A percentile compares a stretch with the other conserved stretches of the same genome.
These are phyloP conservation scores for Colletotrichum acutatum DNA, from an alignment of 2,329 filamentous ascomycete species.

Conservation along the genomic window DNA sequence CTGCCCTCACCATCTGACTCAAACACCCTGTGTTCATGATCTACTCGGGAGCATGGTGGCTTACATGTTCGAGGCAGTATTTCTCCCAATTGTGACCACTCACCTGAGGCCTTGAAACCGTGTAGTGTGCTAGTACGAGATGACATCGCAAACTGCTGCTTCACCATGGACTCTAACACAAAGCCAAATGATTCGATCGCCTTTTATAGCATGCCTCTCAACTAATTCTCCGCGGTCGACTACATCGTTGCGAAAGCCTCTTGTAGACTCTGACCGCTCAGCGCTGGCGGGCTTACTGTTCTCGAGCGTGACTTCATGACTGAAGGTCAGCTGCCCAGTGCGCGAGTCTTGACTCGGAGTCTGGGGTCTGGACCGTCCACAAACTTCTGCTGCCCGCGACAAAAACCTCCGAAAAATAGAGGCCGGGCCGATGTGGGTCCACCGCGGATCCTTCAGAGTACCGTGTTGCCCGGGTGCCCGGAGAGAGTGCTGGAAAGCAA, in stretches of 20 bases:
- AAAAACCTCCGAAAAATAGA: neutral
- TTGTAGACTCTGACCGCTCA: neutral
- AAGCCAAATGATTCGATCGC: too few species aligned
- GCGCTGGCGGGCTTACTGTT: neutral
- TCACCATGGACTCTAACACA: neutral
- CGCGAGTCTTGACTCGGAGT: neutral
- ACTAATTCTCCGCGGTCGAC: neutral
- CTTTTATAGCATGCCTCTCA: neutral
- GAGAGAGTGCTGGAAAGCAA: neutral
- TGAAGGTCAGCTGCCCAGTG: neutral
- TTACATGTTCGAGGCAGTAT: too few species aligned
- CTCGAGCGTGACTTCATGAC: neutral
- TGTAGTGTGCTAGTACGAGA: too few species aligned
- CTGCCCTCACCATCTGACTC: too few species aligned
- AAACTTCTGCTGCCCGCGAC: neutral
- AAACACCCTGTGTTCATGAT: too few species aligned
- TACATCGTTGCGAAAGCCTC: neutral
- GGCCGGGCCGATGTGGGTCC: neutral
- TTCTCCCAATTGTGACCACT: too few species aligned
- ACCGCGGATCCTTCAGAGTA: neutral
- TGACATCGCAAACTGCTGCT: neutral
- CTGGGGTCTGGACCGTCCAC: neutral
- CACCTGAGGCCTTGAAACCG: neutral
- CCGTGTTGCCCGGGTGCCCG: neutral
- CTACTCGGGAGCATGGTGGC: too few species aligned